These are phyloP conservation scores for Psidium guajava DNA, from an alignment of 345 rosid genomes.

Conservation along the genomic window DNA sequence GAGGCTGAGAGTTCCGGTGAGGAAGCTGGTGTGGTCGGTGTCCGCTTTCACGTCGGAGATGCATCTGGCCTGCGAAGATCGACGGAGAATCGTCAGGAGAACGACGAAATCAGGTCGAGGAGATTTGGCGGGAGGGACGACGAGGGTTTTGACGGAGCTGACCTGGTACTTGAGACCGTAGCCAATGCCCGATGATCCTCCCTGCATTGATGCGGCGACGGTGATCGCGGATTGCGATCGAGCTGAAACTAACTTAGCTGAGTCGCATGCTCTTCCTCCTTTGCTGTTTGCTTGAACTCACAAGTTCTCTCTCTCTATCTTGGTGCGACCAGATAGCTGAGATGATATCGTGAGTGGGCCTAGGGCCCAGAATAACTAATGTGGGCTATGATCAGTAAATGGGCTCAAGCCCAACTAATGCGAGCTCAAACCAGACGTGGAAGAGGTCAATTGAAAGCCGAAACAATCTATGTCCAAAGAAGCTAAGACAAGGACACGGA, in stretches of 20 bases:
- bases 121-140: not conserved
- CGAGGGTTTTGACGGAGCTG: not conserved
- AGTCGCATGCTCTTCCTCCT: not conserved
- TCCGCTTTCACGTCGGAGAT: constrained; percentile 91
- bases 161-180: constrained; percentile 94
- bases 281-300: not conserved
- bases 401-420: not conserved
- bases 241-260: not conserved
- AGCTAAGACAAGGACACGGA: not conserved
- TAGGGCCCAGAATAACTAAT: not conserved
- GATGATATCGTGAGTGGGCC: not conserved
- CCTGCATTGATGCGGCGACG: constrained; percentile 43
- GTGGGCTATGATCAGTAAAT: not conserved
- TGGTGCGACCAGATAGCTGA: not conserved
- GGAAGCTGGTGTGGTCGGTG: constrained; percentile 88
- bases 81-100: not conserved
- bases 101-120: not conserved
- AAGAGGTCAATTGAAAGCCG: not conserved
- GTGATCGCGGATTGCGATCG: not conserved
- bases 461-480: not conserved
- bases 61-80: constrained; percentile 64
- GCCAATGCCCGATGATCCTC: constrained; percentile 81
- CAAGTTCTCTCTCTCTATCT: not conserved
- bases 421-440: not conserved
- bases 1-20: constrained; percentile 89